Evolutionary conservation across 306 rosid genomes (phyloP), one percentile per base, ranked within the genome.

Genomic region (Acacia acuminata): DNA sequence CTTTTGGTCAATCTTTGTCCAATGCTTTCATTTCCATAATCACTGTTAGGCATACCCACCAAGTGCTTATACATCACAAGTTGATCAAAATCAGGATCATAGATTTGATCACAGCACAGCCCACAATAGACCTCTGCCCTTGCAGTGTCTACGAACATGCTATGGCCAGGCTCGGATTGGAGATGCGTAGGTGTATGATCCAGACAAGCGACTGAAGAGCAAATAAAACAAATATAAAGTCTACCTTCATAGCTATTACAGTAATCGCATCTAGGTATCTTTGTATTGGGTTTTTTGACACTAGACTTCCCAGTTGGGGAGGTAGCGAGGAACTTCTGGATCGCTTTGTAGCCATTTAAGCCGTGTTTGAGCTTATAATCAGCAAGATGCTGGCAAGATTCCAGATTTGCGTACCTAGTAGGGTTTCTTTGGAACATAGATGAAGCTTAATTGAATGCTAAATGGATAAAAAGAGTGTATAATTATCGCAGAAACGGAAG

Each of bases 111-210:
- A 69, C 88, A 38, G 88, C 98, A 94, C 53, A 83, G 70, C 42
- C 85, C 88, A 85, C 98, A 94, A 78, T 80, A 91, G 71, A 94
- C 94, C 90, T 94, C 97, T n/a, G 92, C 94, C 85, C 97, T 94
- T 81, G 90, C 89, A 22, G 84, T 63, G 82, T 94, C 98, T n/a
- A 94, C 92, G 64, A 93, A 90, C 73, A 93, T 47, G 81, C 72
- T 82, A 77, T 94, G 98, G 82, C 97, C 94, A 66, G 30, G 74
- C 53, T 87, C 80, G 11, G 80, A 80, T 71, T 85, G 84, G 77
- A 55, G 71, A 71, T 94, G 98, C 76, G 77, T 40, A 72, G 77
- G 84, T 86, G 90, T 85, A 77, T 94, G 97, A 82, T 85, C 88
- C 68, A 86, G 86, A 83, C 98, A 93, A 3, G 88, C 81, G 81